A percentile compares a stretch with the other conserved stretches of the same genome.
phyloP scores from a whole-genome alignment of 2,329 filamentous ascomycete species.

The Neocatenulostroma microsporum region DNA sequence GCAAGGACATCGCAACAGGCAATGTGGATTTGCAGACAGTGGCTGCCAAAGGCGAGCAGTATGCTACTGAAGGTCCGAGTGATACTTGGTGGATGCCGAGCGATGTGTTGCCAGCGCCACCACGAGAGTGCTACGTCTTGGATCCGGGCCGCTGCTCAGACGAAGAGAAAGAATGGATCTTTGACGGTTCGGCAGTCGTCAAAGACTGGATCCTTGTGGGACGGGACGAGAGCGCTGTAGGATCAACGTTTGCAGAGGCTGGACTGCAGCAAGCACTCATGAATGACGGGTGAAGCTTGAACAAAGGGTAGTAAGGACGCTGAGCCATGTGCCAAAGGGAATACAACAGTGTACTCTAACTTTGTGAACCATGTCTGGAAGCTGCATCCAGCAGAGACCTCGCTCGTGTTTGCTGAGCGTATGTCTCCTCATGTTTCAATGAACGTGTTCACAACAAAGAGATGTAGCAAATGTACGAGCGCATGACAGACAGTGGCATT shows the following conservation, averaged over 20 bases:
- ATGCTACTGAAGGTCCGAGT: slow-evolving; percentile 19
- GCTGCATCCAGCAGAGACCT: too few species aligned
- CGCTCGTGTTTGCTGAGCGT: too few species aligned
- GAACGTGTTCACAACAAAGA: too few species aligned
- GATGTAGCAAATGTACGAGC: too few species aligned
- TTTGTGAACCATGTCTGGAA: too few species aligned
- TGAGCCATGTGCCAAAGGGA: too few species aligned
- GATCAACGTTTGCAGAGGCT: not conserved
- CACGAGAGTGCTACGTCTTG: slow-evolving; percentile 22
- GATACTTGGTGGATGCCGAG: slow-evolving; percentile 27
- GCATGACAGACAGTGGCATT: too few species aligned
- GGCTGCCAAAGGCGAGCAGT: slow-evolving; percentile 8
- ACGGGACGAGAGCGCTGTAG: slow-evolving; percentile 5
- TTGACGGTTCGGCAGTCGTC: slow-evolving; percentile 24
- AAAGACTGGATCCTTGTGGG: slow-evolving; percentile 27
- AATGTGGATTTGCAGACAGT: slow-evolving; percentile 10
- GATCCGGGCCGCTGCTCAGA: slow-evolving; percentile 17
- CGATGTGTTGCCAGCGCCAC: slow-evolving; percentile 21
- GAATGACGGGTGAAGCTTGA: too few species aligned
- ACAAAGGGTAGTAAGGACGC: too few species aligned
- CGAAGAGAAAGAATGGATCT: slow-evolving; percentile 23
- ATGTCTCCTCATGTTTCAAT: too few species aligned
- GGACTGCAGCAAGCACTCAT: not conserved
- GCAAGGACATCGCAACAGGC: slow-evolving; percentile 31
- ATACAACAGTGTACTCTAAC: too few species aligned